Conservation (phyloP, 768 basidiomycete species). For the Boletus insuetus region DNA sequence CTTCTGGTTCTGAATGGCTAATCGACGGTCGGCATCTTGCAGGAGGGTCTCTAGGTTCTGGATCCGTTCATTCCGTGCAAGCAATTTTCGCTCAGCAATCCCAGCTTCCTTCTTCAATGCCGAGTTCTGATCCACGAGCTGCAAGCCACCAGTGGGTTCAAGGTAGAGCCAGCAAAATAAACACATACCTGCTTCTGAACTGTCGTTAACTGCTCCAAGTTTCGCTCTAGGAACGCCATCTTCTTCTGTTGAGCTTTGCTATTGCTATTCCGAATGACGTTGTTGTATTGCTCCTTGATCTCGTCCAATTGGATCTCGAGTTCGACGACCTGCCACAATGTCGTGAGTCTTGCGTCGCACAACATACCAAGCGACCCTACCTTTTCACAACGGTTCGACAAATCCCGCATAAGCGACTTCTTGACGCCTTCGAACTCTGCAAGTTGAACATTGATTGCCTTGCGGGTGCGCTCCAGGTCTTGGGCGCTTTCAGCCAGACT, state of each 20-base stretch:
- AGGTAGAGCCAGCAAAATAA: not conserved
- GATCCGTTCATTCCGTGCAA: constrained; percentile 96
- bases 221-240: constrained; percentile 97
- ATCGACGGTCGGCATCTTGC: constrained; percentile 89
- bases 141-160: constrained; percentile 17
- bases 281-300: constrained; percentile 98
- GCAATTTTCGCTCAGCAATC: constrained; percentile 92
- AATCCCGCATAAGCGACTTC: constrained; percentile 97
- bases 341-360: constrained; percentile 9
- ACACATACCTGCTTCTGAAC: constrained; percentile 91
- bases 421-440: constrained; percentile 99
- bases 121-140: constrained; percentile 99
- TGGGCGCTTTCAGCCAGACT: constrained; percentile 95
- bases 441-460: constrained; percentile 96
- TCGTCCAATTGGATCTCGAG: constrained; percentile 98
- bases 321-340: constrained; percentile 79
- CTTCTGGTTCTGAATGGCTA: constrained; percentile 92
- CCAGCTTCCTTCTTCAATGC: constrained; percentile 96
- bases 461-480: constrained; percentile 94
- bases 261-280: constrained; percentile 96
- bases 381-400: constrained; percentile 99
- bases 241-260: constrained; percentile 99
- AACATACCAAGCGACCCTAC: constrained; percentile 39
- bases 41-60: constrained; percentile 91
- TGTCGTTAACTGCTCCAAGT: constrained; percentile 89